Evolutionary conservation across 2,329 filamentous ascomycete species (phyloP).

Genomic region (Xylariomycetidae sp.): DNA sequence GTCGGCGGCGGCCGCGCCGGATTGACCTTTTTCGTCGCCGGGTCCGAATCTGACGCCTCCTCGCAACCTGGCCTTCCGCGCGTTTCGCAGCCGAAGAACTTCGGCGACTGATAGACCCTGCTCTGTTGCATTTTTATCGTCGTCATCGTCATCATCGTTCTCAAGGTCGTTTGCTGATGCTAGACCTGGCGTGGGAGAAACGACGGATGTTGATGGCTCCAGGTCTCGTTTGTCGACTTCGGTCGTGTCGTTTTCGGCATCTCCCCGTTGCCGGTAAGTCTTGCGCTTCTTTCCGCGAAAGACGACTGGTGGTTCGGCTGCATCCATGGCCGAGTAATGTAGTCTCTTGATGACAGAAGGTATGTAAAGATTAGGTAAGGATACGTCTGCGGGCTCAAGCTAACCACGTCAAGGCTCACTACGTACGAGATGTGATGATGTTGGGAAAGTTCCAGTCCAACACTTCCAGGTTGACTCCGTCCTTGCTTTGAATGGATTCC

Average conservation of each 20-base stretch:
- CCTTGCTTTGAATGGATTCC: too few relatives aligned
- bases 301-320: constrained; percentile 37
- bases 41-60: constrained; percentile 55
- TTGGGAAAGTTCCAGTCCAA: too few relatives aligned
- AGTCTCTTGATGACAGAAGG: too few relatives aligned
- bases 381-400: too few relatives aligned
- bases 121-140: constrained; percentile 24
- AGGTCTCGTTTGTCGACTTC: neutral
- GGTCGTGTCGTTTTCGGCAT: constrained; percentile 16
- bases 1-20: constrained; percentile 12
- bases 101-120: constrained; percentile 42
- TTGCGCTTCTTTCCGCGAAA: constrained; percentile 62
- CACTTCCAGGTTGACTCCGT: too few relatives aligned
- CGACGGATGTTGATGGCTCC: constrained; percentile 2
- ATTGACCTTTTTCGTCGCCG: constrained; percentile 17
- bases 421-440: too few relatives aligned
- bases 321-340: too few relatives aligned
- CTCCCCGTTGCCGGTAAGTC: constrained; percentile 47
- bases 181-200: constrained; percentile 7
- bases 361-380: too few relatives aligned
- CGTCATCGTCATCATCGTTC: constrained; percentile 6
- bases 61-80: constrained; percentile 42
- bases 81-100: constrained; percentile 48
- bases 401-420: too few relatives aligned
- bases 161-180: constrained; percentile 8